Evolutionary conservation across 768 basidiomycete species (phyloP), one percentile per base, ranked within the genome.

Genomic region (Inosperma sp.): DNA sequence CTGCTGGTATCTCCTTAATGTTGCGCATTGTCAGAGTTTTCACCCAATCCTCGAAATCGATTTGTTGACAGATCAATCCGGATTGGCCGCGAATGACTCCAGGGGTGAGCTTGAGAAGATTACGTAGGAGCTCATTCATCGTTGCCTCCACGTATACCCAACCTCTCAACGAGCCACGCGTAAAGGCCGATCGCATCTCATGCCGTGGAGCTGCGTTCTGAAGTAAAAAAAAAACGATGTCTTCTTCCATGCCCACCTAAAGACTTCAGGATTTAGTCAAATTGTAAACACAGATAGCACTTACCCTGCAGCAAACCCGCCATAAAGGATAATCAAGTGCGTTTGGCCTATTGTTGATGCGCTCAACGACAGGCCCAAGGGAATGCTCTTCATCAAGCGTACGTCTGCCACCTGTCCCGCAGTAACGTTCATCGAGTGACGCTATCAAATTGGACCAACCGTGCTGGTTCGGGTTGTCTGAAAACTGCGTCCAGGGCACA

Each of bases 111-210:
- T 2, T 41, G 14, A 50, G 37, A 8, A 50, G 26, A 27, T 30
- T 2, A 16, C n/a, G 1, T n/a, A 50, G n/a, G n/a, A 19, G 14
- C 1, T 50, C 13, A 30, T 42, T 36, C 40, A 43, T 30, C 13
- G 27, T 30, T 16, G 39, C 26, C 34, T 50, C 40, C 39, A 50
- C 19, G 25, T 50, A 50, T 4, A 50, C 39, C 29, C 34, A 41
- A 22, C 49, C 40, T 13, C 17, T 19, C 3, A 22, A n/a, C 23
- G 14, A 12, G 9, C 14, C 5, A 23, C 39, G 6, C 7, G 40
- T 30, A 7, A 50, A 34, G n/a, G 40, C 37, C 7, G 36, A 39
- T 13, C 27, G 17, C 22, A 49, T 7, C 10, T 19, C 21, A 25
- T 39, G 36, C 17, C 16, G 16, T 17, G 26, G 37, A 2, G 16